Base-by-base conservation (phyloP, 2,329 filamentous ascomycete genomes). In the Pseudopyricularia cyperi region DNA sequence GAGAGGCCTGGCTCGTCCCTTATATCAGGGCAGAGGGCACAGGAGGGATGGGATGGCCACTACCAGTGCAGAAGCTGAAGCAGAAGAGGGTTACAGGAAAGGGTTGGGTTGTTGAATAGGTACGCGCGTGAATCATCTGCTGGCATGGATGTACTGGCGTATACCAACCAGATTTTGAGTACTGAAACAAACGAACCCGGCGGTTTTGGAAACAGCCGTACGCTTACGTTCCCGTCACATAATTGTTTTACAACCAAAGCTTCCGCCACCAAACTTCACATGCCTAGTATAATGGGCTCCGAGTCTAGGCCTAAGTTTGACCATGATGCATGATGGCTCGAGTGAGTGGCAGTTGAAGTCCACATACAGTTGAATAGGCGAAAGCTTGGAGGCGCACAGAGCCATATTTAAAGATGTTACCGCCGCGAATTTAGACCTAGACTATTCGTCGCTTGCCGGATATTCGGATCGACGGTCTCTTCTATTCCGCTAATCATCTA, bases 1-100 rank as follows among this genome's bases (percentile, higher is more conserved):
- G 90, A 48, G 85, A 93, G 66, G 89, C 86, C 59, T 94, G 87
- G 79, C 86, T 95, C 2, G 79, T 91, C 57, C 84, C 90, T 48
- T 85, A 83, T 57, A 64, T 97, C 57, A 71, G 82, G 50, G 83
- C 86, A 0, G 86, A 89, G 61, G 79, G 73, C 0, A 74, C 67
- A 0, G 82, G 79, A 0, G 80, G 79, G 0, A 73, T 82, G 58
- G 88, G 89, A 1, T 96, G 90, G 90, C 85, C 87, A 12, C 66
- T 98, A 64, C 86, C 87, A 3, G 83, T 86, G n/a, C 83, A 82
- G 68, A 94, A 87, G 70, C 85, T 97, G 42, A 74, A 80, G 60
- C 91, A 97, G 70, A 82, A 70, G 67, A 89, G 84, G 68, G 78
- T 88, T 54, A 64, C 73, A 1, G 85, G 80, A 37, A 80, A 79